Base-by-base conservation (phyloP, 208 protist genomes). In the Trypanosomatidae sp. region DNA sequence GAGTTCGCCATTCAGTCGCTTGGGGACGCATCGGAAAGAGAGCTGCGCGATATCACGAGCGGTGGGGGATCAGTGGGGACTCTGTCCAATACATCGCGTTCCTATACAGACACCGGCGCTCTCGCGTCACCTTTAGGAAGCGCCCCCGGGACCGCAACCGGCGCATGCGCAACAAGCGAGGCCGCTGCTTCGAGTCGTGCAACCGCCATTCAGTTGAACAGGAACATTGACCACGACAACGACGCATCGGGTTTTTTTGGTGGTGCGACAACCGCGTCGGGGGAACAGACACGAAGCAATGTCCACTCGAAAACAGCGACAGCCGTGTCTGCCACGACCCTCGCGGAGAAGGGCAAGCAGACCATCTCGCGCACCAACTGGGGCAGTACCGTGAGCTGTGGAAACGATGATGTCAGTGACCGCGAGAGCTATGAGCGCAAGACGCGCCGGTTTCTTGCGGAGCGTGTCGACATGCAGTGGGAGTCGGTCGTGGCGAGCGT, bases 391-490 rank as follows among this genome's bases (percentile, higher is more conserved):
- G 19, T 68, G 13, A 68, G 3, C 44, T 68, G 44, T 41, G 25
- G 44, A n/a, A 28, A 22, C 59, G 44, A 68, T 68, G 62, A 68
- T 25, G 25, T 33, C 43, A 68, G 44, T n/a, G 52, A 79, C 6
- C 68, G 74, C 15, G 69, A 30, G 25, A 58, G 30, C 53, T 80
- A 76, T 66, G 76, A 80, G 70, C 76, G 76, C 65, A 80, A 80
- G 47, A 69, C 55, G 9, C 76, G 76, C 3, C 60, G 69, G 0
- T 67, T 68, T 47, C 39, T 75, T 13, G 43, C 70, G 9, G 58
- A 71, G 46, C 73, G 46, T 30, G 59, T 80, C 19, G 69, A 80
- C 36, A 30, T 49, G 49, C 76, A 80, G 66, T 80, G 76, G 76
- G 70, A 80, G 55, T 66, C 70, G 12, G 76, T 80, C 28, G 58